Conservation (phyloP, 2,329 filamentous ascomycete species). For the Fusarium nisikadoi region DNA sequence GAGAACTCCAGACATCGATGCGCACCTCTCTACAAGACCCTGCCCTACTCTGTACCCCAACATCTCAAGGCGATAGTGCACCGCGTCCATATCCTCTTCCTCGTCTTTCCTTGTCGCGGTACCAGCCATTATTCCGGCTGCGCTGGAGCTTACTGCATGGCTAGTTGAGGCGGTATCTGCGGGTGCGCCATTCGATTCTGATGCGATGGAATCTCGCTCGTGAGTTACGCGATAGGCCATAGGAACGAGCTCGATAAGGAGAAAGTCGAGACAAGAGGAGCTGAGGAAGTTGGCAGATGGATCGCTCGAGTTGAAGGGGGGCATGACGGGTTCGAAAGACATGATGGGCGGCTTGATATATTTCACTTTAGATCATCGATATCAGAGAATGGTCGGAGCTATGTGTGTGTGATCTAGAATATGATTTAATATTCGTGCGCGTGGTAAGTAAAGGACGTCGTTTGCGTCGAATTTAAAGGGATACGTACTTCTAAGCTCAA, state of each 20-base stretch:
- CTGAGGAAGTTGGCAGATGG: slow-evolving; percentile 80
- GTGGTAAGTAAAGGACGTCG: neutral
- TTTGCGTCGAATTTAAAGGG: slow-evolving; percentile 13
- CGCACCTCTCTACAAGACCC: slow-evolving; percentile 87
- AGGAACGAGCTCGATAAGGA: slow-evolving; percentile 96
- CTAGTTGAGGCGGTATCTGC: slow-evolving; percentile 37
- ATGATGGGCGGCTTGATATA: slow-evolving; percentile 55
- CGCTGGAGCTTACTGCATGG: slow-evolving; percentile 41
- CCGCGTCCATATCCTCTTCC: slow-evolving; percentile 85
- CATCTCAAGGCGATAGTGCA: slow-evolving; percentile 84
- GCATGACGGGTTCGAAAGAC: slow-evolving; percentile 78
- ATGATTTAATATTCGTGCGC: neutral
- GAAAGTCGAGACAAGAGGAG: slow-evolving; percentile 89
- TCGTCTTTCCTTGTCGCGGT: slow-evolving; percentile 63
- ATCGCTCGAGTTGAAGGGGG: slow-evolving; percentile 77
- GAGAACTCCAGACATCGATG: neutral
- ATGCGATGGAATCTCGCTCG: slow-evolving; percentile 69
- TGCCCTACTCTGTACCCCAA: slow-evolving; percentile 93
- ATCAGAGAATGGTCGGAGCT: neutral
- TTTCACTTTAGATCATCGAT: neutral
- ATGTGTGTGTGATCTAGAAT: neutral
- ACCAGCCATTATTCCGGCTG: slow-evolving; percentile 39
- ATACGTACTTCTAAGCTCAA: slow-evolving; percentile 21
- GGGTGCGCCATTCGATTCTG: slow-evolving; percentile 42
- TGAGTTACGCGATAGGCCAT: slow-evolving; percentile 88